Evolutionary conservation across 2,329 filamentous ascomycete species (phyloP), one percentile per base, ranked within the genome.

Genomic region (Spiromastix sp.): DNA sequence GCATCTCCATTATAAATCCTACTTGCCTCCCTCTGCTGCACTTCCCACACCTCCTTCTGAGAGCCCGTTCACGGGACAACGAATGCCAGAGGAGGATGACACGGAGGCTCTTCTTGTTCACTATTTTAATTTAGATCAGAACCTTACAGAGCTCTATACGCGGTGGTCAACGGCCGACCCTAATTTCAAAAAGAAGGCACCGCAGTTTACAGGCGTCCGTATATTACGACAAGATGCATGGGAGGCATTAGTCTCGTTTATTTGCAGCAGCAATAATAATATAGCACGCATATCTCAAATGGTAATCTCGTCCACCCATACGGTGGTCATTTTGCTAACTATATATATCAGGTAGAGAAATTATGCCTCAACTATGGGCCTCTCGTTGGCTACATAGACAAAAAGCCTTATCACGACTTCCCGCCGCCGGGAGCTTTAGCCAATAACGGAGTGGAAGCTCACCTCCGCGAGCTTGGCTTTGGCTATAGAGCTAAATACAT

Each of bases 261-360:
- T 98, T 44, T 98, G 91, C 69, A 95, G 87, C 60, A 94, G 86
- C 61, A 98, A 98, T 62, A 98, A 98, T 63, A 95, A 98, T 55
- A 98, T 98, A 41, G 73, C 79, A 2, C 77, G 91, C 25, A 98
- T 98, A 55, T 89, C 84, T 4, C 84, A 93, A 60, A 98, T 98
- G 91, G 86, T 82, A 50, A 43, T 52, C 22, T 26, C 27, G 13
- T 25, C 15, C 4, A n/a, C 21, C 4, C 13, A 10, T 16, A 32
- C 3, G 7, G 3, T 21, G 11, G 5, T 6, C 17, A 12, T 8
- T 13, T 19, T 27, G 16, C 20, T 21, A 19, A 6, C 13, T 13
- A 21, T 24, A 9, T 5, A 8, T 22, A 3, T 9, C 37, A 79
- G 75, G 74, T 89, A 15, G 79, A 93, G 48, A 96, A 94, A 49